Percentiles rank a stretch among this genome's conserved stretches.
Conservation (phyloP, 805 yeast genomes). For the Wickerhamomyces sydowiorum region DNA sequence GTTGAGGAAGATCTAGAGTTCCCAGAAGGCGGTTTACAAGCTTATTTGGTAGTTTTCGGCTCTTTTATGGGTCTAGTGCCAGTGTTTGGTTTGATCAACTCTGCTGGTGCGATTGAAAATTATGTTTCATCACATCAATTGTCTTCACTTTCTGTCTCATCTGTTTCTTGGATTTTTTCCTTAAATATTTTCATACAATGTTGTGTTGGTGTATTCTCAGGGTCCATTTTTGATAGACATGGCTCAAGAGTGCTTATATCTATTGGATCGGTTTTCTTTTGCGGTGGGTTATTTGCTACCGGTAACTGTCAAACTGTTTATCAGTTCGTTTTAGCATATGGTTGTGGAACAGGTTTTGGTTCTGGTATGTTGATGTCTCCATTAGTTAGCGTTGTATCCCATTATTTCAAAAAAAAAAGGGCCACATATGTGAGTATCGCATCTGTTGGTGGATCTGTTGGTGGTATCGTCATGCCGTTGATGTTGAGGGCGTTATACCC, state of each 20-base stretch:
- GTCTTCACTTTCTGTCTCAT: constrained; percentile 35
- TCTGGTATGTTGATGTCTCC: constrained; percentile 54
- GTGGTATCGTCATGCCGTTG: constrained; percentile 50
- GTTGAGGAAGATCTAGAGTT: constrained; percentile 24
- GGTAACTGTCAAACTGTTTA: constrained; percentile 46
- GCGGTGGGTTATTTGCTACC: constrained; percentile 45
- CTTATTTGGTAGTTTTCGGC: constrained; percentile 54
- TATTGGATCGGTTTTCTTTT: constrained; percentile 34
- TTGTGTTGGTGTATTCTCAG: constrained; percentile 44
- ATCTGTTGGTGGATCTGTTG: constrained; percentile 47
- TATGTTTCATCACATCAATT: constrained; percentile 53
- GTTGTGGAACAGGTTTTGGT: constrained; percentile 50
- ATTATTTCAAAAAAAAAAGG: constrained; percentile 54
- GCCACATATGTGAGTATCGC: constrained; percentile 48
- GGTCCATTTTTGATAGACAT: constrained; percentile 51
- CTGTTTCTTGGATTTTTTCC: constrained; percentile 63
- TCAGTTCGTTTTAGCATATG: constrained; percentile 57
- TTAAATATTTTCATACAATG: constrained; percentile 44
- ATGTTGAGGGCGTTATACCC: constrained; percentile 41
- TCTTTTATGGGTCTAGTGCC: constrained; percentile 50
- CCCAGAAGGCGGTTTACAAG: constrained; percentile 58
- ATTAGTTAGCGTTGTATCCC: constrained; percentile 52
- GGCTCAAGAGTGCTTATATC: constrained; percentile 41
- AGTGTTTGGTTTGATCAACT: constrained; percentile 50
- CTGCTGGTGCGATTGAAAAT: constrained; percentile 59